Conservation (phyloP, 129 eudicot genomes). For the Artemisia tridentata region DNA sequence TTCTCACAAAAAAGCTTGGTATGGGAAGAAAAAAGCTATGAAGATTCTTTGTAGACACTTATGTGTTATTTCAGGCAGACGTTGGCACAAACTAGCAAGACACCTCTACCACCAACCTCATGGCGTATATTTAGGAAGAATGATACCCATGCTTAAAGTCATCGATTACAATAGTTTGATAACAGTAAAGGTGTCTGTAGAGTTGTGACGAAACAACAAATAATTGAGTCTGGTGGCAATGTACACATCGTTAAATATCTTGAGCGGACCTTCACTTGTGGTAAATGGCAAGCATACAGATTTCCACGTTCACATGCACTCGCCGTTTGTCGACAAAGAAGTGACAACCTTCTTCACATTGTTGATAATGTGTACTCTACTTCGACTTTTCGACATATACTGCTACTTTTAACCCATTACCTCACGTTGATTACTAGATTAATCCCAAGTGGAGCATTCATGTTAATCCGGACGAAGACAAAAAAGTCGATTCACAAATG, state of each 20-base stretch:
- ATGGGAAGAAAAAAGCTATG: slow-evolving; percentile 8
- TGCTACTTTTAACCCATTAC: not conserved
- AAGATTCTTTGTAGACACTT: not conserved
- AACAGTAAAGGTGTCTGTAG: too few species aligned
- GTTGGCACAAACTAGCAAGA: too few species aligned
- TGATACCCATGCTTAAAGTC: not conserved
- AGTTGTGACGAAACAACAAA: not conserved
- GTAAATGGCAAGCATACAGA: not conserved
- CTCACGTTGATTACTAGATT: not conserved
- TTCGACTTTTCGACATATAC: not conserved
- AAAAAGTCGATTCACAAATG: not conserved
- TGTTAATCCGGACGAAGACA: not conserved
- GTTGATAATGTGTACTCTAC: not conserved
- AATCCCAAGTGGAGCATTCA: not conserved
- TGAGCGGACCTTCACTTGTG: not conserved
- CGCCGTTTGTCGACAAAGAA: not conserved
- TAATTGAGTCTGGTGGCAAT: not conserved
- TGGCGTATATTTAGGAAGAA: not conserved
- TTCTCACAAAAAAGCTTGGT: not conserved
- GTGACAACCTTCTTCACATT: not conserved
- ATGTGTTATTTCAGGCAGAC: not conserved
- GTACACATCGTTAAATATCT: not conserved
- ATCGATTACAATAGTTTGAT: not conserved
- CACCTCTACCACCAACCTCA: too few species aligned
- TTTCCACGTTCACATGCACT: not conserved